Base-by-base conservation (phyloP, 768 basidiomycete species). In the Termitomyces sp. region DNA sequence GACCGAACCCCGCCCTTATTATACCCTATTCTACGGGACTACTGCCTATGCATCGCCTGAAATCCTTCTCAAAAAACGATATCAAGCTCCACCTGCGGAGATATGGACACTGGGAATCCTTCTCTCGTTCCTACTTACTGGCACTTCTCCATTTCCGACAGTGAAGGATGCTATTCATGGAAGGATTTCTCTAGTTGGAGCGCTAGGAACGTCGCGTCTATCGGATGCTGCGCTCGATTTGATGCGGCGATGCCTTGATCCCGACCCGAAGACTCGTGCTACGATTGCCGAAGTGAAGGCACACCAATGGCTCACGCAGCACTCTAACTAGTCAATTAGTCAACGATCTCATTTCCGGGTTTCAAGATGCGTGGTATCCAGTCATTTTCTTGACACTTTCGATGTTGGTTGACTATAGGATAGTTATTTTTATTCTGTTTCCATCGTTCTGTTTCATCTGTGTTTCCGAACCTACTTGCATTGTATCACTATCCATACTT, bases 21-120 rank as follows among this genome's bases (percentile, higher is more conserved):
- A 93, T 71, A 78, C 77, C 32, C 77, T 85, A 40, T 97, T 96
- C 70, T 97, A 89, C 67, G 96, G 96, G 24, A 95, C 92, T 53
- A 90, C 93, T 7, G 95, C 94, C 43, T 99, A 98, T 65, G 96
- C 96, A 3, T 88, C 96, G 17, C 88, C 96, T 3, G 96, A 99
- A 68, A 90, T 98, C 59, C 83, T 98, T 44, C 82, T 81, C 30
- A 93, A 93, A 68, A 84, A 84, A 65, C 80, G 84, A 11, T 98
- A 99, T 67, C 90, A 90, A 57, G 94, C 96, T 0, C 85, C 93
- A 0, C 94, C 95, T 38, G 93, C 93, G 24, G 96, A 99, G 68
- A 83, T 98, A 43, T 99, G 96, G 96, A 92, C 90, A 8, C 82
- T 97, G 22, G 96, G 96, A 17, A 90, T 98, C 34, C 82, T 99